Base-by-base conservation (phyloP, 805 yeast genomes). In the Candida methanosorbosa region DNA sequence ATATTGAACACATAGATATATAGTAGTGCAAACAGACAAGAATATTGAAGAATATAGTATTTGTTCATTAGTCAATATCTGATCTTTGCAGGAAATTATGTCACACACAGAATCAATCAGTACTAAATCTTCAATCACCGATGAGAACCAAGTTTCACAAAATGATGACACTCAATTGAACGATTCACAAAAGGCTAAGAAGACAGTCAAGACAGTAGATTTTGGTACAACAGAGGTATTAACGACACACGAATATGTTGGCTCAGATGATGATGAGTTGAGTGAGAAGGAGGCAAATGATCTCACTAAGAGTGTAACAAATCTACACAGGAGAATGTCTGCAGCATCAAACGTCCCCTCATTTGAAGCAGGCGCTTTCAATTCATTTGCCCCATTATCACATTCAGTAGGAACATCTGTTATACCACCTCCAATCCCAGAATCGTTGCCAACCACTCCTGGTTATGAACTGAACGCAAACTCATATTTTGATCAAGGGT, bases 371-470 rank as follows among this genome's bases (percentile, higher is more conserved):
- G 41, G 43, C 12, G 17, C 41, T 11, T 37, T 39, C 27, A 20
- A 24, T 18, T 13, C 18, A 8, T 9, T 38, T 8, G 39, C 43
- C 9, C 43, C 41, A 8, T 30, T 40, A 12, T 34, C 41, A 13
- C 26, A 31, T 8, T 21, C 33, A 17, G 14, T 9, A 9, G 16
- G 20, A 7, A 24, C 21, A 12, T 33, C 46, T 28, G 38, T 35
- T 2, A 48, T 61, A 28, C 60, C 62, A 4, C 56, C 61, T 4
- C 62, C 66, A 4, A 48, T 63, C 14, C 64, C 67, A 1, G 71
- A 62, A 38, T 57, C 64, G 16, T 36, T 61, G 16, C 69, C 69
- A 16, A 56, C 61, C 0, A 64, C 69, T 0, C 69, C 68, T 5
- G 68, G 65, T 1, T 46, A 44, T 30, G 66, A 62, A 24, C 31